Base-by-base conservation (phyloP, 495 filamentous ascomycete genomes). In the Aspergillus campestris region DNA sequence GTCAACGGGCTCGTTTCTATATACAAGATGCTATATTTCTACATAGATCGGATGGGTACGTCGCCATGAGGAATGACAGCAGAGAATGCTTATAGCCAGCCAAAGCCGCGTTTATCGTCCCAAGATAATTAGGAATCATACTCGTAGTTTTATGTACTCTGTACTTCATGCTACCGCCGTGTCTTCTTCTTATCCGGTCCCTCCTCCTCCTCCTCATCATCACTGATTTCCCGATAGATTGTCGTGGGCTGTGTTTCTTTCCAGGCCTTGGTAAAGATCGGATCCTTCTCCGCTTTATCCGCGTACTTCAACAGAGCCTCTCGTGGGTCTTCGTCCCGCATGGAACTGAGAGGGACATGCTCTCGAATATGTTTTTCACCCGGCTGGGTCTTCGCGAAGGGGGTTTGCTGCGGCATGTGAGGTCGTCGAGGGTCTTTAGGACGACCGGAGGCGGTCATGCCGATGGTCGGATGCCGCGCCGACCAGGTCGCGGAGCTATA, bases 261-360 rank as follows among this genome's bases (percentile, higher is more conserved):
- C 84, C 90, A 98, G 8, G 90, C 92, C 50, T 81, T 83, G 18
- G 92, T 98, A 60, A 97, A 98, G 50, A 94, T 75, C 3, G 89
- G 90, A 58, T 96, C 87, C 58, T 90, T 91, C 66, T 95, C 80
- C 5, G 89, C 91, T 58, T 92, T 82, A 12, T 95, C 88, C 11
- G 90, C 92, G 72, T 96, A 98, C 66, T 92, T 95, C 51, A 97
- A 62, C 50, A 98, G 67, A 29, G 92, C 92, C 67, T 95, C 92
- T 46, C 92, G 73, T 7, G 92, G 92, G 71, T 98, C 92, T 62
- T 98, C 92, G 65, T 98, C 91, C 15, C 92, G 78, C 89, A 96
- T 94, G n/a, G 77, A 81, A 52, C 87, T 92, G 30, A 96, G 73
- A 12, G 91, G 87, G 36, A 95, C 94, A 50, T 82, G 83, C 53